These are phyloP conservation scores for Suillus subalutaceus DNA, from an alignment of 768 basidiomycete genomes.

Conservation along the genomic window DNA sequence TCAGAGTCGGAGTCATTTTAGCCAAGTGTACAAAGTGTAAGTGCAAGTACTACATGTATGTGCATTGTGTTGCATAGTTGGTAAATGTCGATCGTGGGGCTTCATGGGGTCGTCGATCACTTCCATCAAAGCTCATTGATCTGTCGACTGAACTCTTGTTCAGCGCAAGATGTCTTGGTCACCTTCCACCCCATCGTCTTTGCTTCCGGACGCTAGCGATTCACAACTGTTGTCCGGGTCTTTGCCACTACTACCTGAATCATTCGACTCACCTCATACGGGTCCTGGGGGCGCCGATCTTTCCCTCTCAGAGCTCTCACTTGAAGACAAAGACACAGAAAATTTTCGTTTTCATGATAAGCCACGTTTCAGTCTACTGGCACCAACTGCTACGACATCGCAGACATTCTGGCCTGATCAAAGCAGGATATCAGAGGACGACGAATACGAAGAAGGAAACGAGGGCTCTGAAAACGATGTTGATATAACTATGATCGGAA, in stretches of 20 bases:
- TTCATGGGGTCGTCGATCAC: background rate
- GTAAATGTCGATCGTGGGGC: background rate
- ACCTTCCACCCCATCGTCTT: conserved; percentile 33
- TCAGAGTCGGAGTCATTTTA: background rate
- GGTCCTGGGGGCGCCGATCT: conserved; percentile 53
- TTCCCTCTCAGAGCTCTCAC: conserved; percentile 59
- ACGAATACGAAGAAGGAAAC: conserved; percentile 23
- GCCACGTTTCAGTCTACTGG: conserved; percentile 37
- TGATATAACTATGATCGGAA: conserved; percentile 26
- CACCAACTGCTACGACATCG: conserved; percentile 25
- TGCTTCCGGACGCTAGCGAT: conserved; percentile 28
- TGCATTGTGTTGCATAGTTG: background rate
- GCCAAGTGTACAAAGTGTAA: background rate
- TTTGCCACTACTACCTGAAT: conserved; percentile 36
- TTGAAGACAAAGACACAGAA: conserved; percentile 36
- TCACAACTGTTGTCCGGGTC: conserved; percentile 54
- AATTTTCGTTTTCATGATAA: conserved; percentile 22
- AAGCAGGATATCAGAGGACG: conserved; percentile 27
- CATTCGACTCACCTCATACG: conserved; percentile 36
- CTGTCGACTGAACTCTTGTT: background rate
- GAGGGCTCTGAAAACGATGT: conserved; percentile 13
- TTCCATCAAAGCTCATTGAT: background rate
- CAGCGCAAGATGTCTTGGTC: conserved; percentile 30
- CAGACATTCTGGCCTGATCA: conserved; percentile 25
- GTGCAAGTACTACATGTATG: background rate